Evolutionary conservation across 2,329 filamentous ascomycete species (phyloP), one percentile per base, ranked within the genome.

Genomic region (Chrysoporthe cubensis): DNA sequence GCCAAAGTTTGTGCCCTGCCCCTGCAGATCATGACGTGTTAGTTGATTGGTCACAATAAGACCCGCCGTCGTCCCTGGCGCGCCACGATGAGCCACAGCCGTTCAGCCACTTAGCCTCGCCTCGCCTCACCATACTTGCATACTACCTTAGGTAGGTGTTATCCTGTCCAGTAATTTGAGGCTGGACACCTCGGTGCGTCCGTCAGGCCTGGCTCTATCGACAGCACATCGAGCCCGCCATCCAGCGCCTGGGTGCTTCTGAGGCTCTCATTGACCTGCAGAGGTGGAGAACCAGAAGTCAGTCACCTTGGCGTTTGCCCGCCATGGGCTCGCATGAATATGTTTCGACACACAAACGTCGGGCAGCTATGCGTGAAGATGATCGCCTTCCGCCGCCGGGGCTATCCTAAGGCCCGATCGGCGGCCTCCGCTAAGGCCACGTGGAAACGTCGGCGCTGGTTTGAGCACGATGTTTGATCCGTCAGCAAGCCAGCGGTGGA

Each of bases 381-480:
- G 21, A 14, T 14, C 21, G 21, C 14, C 48, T 11, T 2, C 48
- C 5, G 9, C 3, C 48, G 48, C 6, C 48, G 26, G 9, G n/a
- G 21, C 48, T 50, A 9, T 40, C 11, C 13, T 7, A 26, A 21
- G 48, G 11, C 26, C 16, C 48, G 9, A 26, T 52, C 26, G 11
- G n/a, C 3, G 48, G 26, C 48, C 21, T 13, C 4, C n/a, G 48
- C 11, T 13, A 21, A 7, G 2, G 50, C 50, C 50, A 32, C 50
- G 50, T 54, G 50, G 50, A 54, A 54, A 54, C 50, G 16, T 54
- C 50, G 11, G 16, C 50, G 21, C 50, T 54, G 21, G 26, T 54
- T 21, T 54, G 50, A 34, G 26, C 50, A 54, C 26, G 13, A 32
- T 4, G 32, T 54, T 4, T 14, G 32, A 11, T n/a, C 21, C 21